Base-by-base conservation (phyloP, 2,329 filamentous ascomycete species). In the Talaromyces marneffei region DNA sequence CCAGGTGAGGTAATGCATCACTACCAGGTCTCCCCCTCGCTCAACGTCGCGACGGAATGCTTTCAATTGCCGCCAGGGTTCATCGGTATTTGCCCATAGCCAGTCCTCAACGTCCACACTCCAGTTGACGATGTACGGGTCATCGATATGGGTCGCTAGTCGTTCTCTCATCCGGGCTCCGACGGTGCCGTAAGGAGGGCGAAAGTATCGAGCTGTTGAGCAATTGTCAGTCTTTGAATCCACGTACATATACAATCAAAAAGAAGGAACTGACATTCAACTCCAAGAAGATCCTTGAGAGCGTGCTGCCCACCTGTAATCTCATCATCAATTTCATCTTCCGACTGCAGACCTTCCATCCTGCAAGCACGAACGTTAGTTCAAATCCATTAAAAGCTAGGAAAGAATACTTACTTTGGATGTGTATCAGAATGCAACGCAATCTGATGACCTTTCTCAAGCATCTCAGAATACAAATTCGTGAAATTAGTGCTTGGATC, bases 91-190 rank as follows among this genome's bases (percentile, higher is more conserved):
- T 1, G 85, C 86, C 85, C 86, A 90, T 25, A 87, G 68, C 85
- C 86, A 89, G 70, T 90, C 87, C 76, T 89, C 85, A 33, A 89
- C 83, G 67, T 90, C 87, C 48, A 90, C 83, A 67, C 81, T 85
- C 87, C 87, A 89, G 71, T 85, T 85, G 57, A 88, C 81, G 46
- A 89, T 82, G 65, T 83, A 82, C 0, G 84, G 80, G 14, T 82
- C 78, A 1, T 79, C 75, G 20, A 82, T 79, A 16, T 72, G 72
- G 23, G 78, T 77, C 0, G 85, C 82, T 29, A 89, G 80, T 42
- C 85, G 80, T 70, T 87, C 82, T 3, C 87, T 81, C 75, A 87
- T 86, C 50, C 86, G 82, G 1, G 86, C 86, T 42, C 86, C 87
- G 69, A 89, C 83, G 31, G 80, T 88, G 42, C 87, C 87, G 68